These are phyloP conservation scores for Stellera chamaejasme DNA, from an alignment of 345 rosid species.

Conservation along the genomic window DNA sequence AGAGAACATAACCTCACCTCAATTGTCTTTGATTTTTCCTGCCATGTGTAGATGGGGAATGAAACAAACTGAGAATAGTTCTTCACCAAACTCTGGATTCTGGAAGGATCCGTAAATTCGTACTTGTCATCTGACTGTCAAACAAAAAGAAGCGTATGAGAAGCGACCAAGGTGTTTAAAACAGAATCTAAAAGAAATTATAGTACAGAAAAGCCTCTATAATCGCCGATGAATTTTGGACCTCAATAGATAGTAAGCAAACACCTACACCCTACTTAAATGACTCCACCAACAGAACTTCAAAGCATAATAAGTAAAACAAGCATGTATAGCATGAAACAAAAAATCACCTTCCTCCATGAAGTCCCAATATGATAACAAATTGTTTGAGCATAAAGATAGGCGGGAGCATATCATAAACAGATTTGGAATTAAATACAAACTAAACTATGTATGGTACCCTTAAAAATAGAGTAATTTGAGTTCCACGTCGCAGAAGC, in stretches of 20 bases:
- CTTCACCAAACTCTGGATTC: slow-evolving; percentile 81
- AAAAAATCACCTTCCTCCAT: neutral
- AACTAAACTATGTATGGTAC: slow-evolving; percentile 26
- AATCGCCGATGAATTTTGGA: too few species aligned
- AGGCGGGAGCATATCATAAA: too few species aligned
- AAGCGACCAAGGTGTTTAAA: too few species aligned
- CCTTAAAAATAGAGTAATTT: slow-evolving; percentile 80
- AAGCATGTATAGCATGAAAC: slow-evolving; percentile 1
- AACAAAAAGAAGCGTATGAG: neutral
- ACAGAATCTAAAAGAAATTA: too few species aligned
- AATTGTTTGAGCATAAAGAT: too few species aligned
- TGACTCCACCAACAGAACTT: too few species aligned
- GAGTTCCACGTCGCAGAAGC: slow-evolving; percentile 70
- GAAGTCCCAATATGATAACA: neutral
- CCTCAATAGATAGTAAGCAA: too few species aligned
- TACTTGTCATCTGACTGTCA: slow-evolving; percentile 86
- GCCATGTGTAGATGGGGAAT: slow-evolving; percentile 96
- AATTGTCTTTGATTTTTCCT: slow-evolving; percentile 79
- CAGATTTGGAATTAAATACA: neutral
- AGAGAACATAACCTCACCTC: slow-evolving; percentile 47
- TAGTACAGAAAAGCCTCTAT: too few species aligned
- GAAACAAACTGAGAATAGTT: slow-evolving; percentile 97
- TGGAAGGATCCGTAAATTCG: slow-evolving; percentile 71
- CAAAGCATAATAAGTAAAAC: neutral
- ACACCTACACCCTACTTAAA: too few species aligned